Evolutionary conservation across 495 filamentous ascomycete species (phyloP).

Genomic region (Penicillium nucicola): DNA sequence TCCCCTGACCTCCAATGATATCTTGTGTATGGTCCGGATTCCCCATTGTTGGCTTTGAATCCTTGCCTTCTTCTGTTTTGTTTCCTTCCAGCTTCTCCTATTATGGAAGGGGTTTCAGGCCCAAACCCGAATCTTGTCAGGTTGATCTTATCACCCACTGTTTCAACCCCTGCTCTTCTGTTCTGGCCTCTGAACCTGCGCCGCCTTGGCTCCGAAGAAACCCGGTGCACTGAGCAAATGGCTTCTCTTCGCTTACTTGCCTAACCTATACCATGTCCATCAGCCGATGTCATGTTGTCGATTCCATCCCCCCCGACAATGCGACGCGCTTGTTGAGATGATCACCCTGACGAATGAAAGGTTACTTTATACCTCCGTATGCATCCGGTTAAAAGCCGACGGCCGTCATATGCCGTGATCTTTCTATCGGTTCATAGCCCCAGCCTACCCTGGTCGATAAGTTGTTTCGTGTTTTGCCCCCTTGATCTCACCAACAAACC

Average conservation of each 20-base stretch:
- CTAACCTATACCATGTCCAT: constrained; percentile 7
- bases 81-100: background rate
- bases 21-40: background rate
- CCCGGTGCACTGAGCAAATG: constrained; percentile 7
- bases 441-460: background rate
- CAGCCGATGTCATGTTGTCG: constrained; percentile 1
- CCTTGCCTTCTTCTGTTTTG: no score
- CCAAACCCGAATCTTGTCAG: background rate
- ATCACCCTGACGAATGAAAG: constrained; percentile 9
- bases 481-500: background rate
- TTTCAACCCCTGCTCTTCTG: constrained; percentile 9
- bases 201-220: constrained; percentile 11
- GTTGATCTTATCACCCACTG: constrained; percentile 7
- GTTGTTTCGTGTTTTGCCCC: background rate
- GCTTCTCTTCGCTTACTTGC: constrained; percentile 8
- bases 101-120: background rate
- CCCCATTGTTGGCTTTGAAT: background rate
- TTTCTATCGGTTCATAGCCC: background rate
- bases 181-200: constrained; percentile 6
- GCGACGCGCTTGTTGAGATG: constrained; percentile 6
- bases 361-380: constrained; percentile 4
- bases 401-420: constrained; percentile 9
- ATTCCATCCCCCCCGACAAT: constrained; percentile 1
- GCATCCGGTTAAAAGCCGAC: constrained; percentile 13
- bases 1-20: background rate